phyloP scores from a whole-genome alignment of 2,329 filamentous ascomycete genomes.

The Fusarium tupiense region DNA sequence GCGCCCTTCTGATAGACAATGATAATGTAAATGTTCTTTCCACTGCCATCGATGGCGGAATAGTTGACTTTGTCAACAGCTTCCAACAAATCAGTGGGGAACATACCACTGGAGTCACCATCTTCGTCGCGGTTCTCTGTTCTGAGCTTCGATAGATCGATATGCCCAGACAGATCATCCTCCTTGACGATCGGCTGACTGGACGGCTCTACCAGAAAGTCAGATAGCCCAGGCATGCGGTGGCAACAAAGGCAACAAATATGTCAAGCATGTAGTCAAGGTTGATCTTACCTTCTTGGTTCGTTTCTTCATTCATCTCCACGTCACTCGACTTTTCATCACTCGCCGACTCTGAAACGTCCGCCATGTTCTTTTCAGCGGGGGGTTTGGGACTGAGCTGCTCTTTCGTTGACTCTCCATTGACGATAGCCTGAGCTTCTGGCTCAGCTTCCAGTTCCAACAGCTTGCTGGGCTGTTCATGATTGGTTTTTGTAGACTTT shows the following conservation, averaged over 20 bases:
- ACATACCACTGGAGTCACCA: neutral
- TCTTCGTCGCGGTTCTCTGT: neutral
- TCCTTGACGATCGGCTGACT: neutral
- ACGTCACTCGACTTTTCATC: neutral
- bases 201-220: neutral
- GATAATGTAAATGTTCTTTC: neutral
- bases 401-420: no score
- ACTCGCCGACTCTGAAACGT: no score
- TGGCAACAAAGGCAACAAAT: neutral
- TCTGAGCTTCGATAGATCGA: neutral
- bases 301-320: neutral
- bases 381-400: no score
- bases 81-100: neutral
- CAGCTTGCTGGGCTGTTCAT: neutral
- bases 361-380: neutral
- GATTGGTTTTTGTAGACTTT: fast-evolving
- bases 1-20: neutral
- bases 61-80: neutral
- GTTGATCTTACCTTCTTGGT: neutral
- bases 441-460: neutral
- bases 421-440: no score
- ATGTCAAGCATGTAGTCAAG: neutral
- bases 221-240: neutral
- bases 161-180: neutral
- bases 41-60: neutral